phyloP scores from a whole-genome alignment of 768 basidiomycete genomes.

The Suillus spraguei region DNA sequence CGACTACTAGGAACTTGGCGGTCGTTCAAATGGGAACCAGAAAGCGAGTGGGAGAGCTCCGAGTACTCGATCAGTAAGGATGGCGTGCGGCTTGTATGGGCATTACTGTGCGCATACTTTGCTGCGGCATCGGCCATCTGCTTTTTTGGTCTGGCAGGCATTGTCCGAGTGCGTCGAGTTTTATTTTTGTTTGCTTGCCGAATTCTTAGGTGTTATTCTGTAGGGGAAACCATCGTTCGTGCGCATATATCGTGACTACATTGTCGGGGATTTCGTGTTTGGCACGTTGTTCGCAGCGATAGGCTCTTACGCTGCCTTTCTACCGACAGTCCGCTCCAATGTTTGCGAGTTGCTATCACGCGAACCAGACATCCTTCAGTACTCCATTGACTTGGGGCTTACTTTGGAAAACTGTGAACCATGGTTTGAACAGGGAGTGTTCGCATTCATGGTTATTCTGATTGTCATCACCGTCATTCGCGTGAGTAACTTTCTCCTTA shows the following conservation, averaged over 20 bases:
- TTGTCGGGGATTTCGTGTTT: constrained; percentile 78
- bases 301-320: constrained; percentile 62
- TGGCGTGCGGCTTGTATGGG: constrained; percentile 54
- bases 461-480: constrained; percentile 65
- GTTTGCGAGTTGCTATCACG: constrained; percentile 77
- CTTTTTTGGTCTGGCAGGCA: constrained; percentile 66
- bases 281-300: constrained; percentile 59
- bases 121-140: constrained; percentile 64
- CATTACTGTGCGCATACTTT: constrained; percentile 67
- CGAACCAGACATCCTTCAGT: constrained; percentile 74
- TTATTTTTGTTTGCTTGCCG: background rate
- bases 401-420: constrained; percentile 81
- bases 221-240: constrained; percentile 67
- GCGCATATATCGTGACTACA: constrained; percentile 81
- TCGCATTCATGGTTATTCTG: constrained; percentile 60
- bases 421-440: constrained; percentile 70
- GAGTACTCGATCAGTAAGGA: constrained; percentile 43
- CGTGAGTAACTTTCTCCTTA: constrained; percentile 43
- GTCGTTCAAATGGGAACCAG: constrained; percentile 48
- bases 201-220: background rate
- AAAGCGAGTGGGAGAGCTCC: constrained; percentile 52
- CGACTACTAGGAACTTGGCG: constrained; percentile 47
- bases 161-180: constrained; percentile 56
- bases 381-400: constrained; percentile 70
- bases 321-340: constrained; percentile 52